A percentile compares a stretch with the other conserved stretches of the same genome.
phyloP scores from a whole-genome alignment of 2,329 filamentous ascomycete genomes.

The Fusarium sp. region DNA sequence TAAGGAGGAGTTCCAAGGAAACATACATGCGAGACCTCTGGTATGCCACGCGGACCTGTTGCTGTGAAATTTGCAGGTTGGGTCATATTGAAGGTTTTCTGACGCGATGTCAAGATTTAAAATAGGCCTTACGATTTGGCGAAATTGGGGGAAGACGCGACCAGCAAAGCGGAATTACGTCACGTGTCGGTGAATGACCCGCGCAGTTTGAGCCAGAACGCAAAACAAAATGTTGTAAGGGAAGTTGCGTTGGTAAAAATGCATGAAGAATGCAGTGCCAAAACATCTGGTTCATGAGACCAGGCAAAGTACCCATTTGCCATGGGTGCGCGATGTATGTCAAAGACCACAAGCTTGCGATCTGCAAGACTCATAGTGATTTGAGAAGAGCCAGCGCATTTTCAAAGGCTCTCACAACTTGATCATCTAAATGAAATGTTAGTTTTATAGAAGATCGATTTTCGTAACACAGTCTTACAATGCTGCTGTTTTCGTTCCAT shows the following conservation, averaged over 20 bases:
- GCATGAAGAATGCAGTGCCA: not conserved
- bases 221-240: not conserved
- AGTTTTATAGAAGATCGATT: conserved; percentile 18
- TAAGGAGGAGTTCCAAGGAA: not conserved
- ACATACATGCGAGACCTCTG: conserved; percentile 47
- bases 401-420: conserved; percentile 72
- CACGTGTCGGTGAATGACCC: conserved; percentile 38
- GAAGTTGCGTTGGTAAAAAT: not conserved
- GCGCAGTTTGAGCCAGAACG: not conserved
- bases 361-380: conserved; percentile 46
- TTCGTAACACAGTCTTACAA: conserved; percentile 65
- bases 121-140: conserved; percentile 16
- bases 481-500: conserved; percentile 82
- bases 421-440: conserved; percentile 51
- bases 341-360: not conserved
- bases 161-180: conserved; percentile 23
- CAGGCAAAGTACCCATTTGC: not conserved
- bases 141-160: conserved; percentile 32
- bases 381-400: conserved; percentile 67
- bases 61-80: conserved; percentile 27
- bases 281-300: not conserved
- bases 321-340: not conserved
- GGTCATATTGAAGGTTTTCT: conserved; percentile 37
- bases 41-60: conserved; percentile 27
- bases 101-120: conserved; percentile 11